Evolutionary conservation across 2,329 filamentous ascomycete genomes (phyloP), one percentile per base, ranked within the genome.

Genomic region (Penicillium sp.): DNA sequence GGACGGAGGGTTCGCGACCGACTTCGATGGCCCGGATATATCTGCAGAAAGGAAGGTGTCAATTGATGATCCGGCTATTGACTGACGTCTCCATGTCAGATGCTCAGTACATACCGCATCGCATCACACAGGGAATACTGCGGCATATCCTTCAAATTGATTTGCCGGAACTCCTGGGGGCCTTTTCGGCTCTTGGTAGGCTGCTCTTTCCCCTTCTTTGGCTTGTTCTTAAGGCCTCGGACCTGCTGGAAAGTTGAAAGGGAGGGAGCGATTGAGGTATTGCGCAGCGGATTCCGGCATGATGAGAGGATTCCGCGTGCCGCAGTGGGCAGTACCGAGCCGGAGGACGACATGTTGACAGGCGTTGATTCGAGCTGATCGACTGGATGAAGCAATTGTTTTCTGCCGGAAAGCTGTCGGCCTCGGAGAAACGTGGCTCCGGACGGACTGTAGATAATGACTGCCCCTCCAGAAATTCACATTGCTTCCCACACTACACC

Each of bases 21-120:
- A 97, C 92, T 83, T 99, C 94, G 70, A 89, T 87, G 47, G 94
- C 93, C 69, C 91, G 90, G 64, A 99, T 85, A 73, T 96, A 94
- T 72, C 92, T 96, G 65, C 29, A 57, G 29, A 41, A 50, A 55
- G n/a, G 10, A 53, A 29, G 53, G 60, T 65, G 50, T 55, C 46
- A 60, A 39, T 62, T 44, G 43, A 46, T 50, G 23, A 31, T 27
- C 50, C 29, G 29, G 15, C 16, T 13, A 19, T 29, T 52, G 13
- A 10, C 25, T 29, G 23, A 23, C 21, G 13, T 15, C 27, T 16
- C 25, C 6, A 11, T 21, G 11, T 33, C 44, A 5, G 27, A 19
- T 36, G 38, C 33, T 19, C 5, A 16, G 46, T 25, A 59, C 60
- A 49, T 71, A 78, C 91, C 92, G 86, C 86, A 99, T 94, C 16